These are phyloP conservation scores for Vachellia collinsii DNA, from an alignment of 306 rosid species.

Conservation along the genomic window DNA sequence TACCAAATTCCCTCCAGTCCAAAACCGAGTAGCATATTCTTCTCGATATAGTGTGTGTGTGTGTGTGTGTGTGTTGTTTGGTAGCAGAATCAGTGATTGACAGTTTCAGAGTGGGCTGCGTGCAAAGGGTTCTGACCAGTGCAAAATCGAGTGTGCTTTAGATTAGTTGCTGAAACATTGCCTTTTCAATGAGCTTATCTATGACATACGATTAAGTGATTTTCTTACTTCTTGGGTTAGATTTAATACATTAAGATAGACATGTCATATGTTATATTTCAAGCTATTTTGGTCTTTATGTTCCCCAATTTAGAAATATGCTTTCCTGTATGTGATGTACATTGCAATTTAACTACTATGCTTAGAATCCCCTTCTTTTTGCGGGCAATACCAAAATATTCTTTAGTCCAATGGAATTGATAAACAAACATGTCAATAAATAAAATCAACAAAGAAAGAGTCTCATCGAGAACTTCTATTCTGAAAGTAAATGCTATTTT, in stretches of 20 bases:
- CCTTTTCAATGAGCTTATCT: neutral
- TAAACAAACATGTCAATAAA: conserved; percentile 9
- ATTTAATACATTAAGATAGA: neutral
- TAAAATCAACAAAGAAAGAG: neutral
- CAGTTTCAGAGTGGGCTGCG: neutral
- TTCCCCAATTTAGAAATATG: neutral
- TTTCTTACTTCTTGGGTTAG: neutral
- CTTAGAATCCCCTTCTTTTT: conserved; percentile 10
- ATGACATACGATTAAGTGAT: neutral
- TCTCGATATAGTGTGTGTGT: neutral
- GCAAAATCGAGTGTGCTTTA: neutral
- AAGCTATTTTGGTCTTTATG: neutral
- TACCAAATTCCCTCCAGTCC: neutral
- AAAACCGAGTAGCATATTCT: neutral
- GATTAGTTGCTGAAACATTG: neutral
- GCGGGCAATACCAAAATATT: neutral
- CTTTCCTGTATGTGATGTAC: neutral
- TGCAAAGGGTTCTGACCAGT: neutral
- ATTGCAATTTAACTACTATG: neutral
- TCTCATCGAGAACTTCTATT: neutral
- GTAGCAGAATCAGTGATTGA: neutral
- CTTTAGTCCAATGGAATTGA: conserved; percentile 4
- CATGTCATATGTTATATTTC: neutral
- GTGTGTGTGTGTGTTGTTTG: neutral
- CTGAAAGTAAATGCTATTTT: neutral